Percentiles rank a stretch among this genome's conserved stretches.
Evolutionary conservation across 441 rosid species (phyloP).

Genomic region (Gossypium schwendimanii): DNA sequence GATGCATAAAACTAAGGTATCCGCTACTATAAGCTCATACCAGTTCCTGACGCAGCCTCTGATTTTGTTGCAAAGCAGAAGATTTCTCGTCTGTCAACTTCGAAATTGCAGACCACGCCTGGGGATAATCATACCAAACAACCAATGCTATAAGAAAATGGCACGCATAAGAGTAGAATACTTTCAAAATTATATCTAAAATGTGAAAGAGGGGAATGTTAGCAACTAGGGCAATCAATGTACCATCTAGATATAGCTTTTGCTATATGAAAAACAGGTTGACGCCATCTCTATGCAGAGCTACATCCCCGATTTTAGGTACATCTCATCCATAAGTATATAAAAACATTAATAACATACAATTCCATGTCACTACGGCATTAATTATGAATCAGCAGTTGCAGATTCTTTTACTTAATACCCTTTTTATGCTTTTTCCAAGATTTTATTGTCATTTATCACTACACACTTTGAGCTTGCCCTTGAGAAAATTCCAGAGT

Average conservation of each 20-base stretch:
- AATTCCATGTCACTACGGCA: background rate
- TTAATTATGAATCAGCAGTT: background rate
- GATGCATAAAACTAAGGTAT: background rate
- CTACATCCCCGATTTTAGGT: background rate
- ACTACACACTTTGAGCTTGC: background rate
- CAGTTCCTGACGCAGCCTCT: slow-evolving; percentile 59
- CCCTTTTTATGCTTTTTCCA: background rate
- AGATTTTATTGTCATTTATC: background rate
- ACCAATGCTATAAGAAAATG: background rate
- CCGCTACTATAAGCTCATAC: slow-evolving; percentile 29
- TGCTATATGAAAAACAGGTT: background rate
- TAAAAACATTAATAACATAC: background rate
- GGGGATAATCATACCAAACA: slow-evolving; percentile 14
- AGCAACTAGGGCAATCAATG: background rate
- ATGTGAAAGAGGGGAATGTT: background rate
- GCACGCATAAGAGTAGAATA: background rate
- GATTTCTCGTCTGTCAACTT: slow-evolving; percentile 76
- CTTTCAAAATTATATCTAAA: background rate
- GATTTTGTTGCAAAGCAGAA: slow-evolving; percentile 46
- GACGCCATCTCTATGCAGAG: background rate
- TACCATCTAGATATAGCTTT: background rate
- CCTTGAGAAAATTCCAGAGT: background rate
- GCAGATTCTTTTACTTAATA: background rate
- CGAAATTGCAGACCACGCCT: slow-evolving; percentile 51
- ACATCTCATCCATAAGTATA: background rate